Percentiles rank a stretch among this genome's conserved stretches.
These are phyloP conservation scores for Cordyceps fumosorosea DNA, from an alignment of 2,329 filamentous ascomycete genomes.

Conservation along the genomic window DNA sequence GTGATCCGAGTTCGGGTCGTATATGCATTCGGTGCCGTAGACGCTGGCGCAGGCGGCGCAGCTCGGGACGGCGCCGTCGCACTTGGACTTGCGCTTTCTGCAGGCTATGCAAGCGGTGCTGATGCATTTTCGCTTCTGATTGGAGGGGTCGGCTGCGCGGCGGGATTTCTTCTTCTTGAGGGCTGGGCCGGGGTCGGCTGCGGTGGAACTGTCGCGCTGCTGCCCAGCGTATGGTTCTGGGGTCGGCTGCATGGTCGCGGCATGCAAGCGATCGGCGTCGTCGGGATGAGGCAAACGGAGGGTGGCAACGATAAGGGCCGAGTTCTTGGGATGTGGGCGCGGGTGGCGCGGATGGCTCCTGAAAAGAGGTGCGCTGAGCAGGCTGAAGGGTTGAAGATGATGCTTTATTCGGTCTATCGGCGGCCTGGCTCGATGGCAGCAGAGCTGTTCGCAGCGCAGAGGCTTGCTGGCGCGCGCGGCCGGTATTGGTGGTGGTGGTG, in stretches of 20 bases:
- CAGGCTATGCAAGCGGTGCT: slow-evolving; percentile 82
- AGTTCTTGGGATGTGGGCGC: neutral
- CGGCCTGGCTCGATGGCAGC: neutral
- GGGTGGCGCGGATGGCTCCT: neutral
- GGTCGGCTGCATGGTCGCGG: slow-evolving; percentile 5
- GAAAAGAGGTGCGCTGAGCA: too few species aligned
- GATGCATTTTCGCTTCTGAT: slow-evolving; percentile 67
- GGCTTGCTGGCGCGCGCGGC: neutral
- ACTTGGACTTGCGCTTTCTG: slow-evolving; percentile 75
- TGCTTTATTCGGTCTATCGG: neutral
- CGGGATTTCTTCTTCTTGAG: slow-evolving; percentile 43
- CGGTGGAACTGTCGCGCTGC: slow-evolving; percentile 3
- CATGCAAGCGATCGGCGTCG: slow-evolving; percentile 7
- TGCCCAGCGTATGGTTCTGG: neutral
- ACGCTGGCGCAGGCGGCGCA: slow-evolving; percentile 96
- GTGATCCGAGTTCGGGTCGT: slow-evolving; percentile 94
- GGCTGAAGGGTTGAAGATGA: neutral
- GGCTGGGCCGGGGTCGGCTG: slow-evolving; percentile 13
- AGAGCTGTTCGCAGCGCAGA: neutral
- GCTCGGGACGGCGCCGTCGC: slow-evolving; percentile 83
- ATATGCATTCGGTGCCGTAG: slow-evolving; percentile 84
- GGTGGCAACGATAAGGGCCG: neutral
- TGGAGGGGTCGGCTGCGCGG: slow-evolving; percentile 39
- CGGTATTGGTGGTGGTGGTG: neutral
- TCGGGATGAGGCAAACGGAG: neutral